phyloP scores from a whole-genome alignment of 257 asterid species.

The Orobanche coerulescens region DNA sequence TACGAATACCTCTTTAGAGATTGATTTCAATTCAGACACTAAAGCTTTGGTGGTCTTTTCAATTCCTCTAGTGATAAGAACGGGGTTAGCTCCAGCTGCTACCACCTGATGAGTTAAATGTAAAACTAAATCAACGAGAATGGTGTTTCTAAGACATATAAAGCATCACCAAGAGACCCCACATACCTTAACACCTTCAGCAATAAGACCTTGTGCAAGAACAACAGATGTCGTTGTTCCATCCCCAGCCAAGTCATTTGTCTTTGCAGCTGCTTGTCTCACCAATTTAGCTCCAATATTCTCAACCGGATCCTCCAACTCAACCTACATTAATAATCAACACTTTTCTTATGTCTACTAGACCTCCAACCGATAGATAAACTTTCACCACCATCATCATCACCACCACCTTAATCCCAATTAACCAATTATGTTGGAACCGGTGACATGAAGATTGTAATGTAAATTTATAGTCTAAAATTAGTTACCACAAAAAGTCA shows the following conservation, averaged over 20 bases:
- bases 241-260: constrained; percentile 98
- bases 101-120: constrained; percentile 49
- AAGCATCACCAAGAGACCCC: background rate
- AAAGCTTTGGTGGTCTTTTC: constrained; percentile 92
- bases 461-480: too few species aligned
- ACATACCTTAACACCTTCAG: constrained; percentile 96
- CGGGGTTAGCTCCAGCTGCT: constrained; percentile 98
- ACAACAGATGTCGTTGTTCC: constrained; percentile 98
- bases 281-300: constrained; percentile 95
- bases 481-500: too few species aligned
- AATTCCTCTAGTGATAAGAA: constrained; percentile 86
- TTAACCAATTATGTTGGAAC: too few species aligned
- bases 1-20: constrained; percentile 75
- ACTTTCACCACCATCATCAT: background rate
- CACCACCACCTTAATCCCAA: too few species aligned
- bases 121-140: background rate
- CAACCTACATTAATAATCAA: constrained; percentile 47
- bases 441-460: too few species aligned
- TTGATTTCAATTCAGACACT: constrained; percentile 71
- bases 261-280: constrained; percentile 96
- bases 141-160: background rate
- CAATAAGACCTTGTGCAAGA: constrained; percentile 93
- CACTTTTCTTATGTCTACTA: background rate
- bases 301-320: constrained; percentile 94
- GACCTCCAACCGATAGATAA: background rate